These are phyloP conservation scores for Combretum micranthum DNA, from an alignment of 345 rosid genomes.

Conservation along the genomic window DNA sequence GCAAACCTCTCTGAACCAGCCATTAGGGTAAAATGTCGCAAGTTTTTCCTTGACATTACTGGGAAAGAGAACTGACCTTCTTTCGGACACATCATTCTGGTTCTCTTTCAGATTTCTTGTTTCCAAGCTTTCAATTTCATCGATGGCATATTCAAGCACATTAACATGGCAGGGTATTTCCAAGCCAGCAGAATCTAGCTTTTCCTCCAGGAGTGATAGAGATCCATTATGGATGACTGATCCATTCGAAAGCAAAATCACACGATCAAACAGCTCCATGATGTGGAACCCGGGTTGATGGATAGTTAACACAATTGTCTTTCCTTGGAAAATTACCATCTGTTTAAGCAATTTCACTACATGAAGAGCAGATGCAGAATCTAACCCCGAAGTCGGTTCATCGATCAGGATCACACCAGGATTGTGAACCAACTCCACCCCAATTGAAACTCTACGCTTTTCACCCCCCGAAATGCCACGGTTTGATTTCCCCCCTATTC, in stretches of 20 bases:
- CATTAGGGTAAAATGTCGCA: slow-evolving; percentile 30
- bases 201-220: slow-evolving; percentile 44
- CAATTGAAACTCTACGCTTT: slow-evolving; percentile 80
- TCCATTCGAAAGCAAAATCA: slow-evolving; percentile 71
- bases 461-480: slow-evolving; percentile 86
- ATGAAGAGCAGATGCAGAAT: slow-evolving; percentile 84
- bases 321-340: slow-evolving; percentile 61
- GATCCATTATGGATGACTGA: slow-evolving; percentile 52
- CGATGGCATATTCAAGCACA: slow-evolving; percentile 82
- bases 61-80: no score
- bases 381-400: slow-evolving; percentile 96
- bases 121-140: slow-evolving; percentile 41
- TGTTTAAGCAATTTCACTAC: slow-evolving; percentile 54
- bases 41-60: slow-evolving; percentile 24
- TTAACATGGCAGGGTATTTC: slow-evolving; percentile 59
- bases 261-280: slow-evolving; percentile 56
- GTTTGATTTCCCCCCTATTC: slow-evolving; percentile 56
- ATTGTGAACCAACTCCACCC: slow-evolving; percentile 86
- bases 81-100: slow-evolving; percentile 1
- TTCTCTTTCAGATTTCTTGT: slow-evolving; percentile 13
- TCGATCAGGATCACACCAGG: slow-evolving; percentile 79
- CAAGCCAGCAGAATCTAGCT: slow-evolving; percentile 47
- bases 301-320: slow-evolving; percentile 73
- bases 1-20: slow-evolving; percentile 42
- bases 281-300: slow-evolving; percentile 94